phyloP scores from a whole-genome alignment of 768 basidiomycete genomes.

The Suillus weaverae region DNA sequence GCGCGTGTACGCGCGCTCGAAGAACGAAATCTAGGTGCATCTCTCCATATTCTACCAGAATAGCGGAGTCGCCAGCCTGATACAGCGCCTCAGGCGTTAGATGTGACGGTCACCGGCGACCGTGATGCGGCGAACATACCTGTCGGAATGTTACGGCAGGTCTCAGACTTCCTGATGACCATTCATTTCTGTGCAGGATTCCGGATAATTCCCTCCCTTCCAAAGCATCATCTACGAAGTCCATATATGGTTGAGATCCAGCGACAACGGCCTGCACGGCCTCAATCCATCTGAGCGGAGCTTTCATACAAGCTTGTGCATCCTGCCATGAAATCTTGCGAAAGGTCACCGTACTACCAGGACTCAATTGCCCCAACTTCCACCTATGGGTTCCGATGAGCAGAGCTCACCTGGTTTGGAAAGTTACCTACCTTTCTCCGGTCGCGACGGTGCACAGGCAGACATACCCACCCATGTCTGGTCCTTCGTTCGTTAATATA shows the following conservation, averaged over 20 bases:
- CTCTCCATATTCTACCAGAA: slow-evolving; percentile 62
- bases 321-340: slow-evolving; percentile 46
- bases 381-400: slow-evolving; percentile 43
- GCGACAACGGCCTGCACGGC: slow-evolving; percentile 17
- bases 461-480: slow-evolving; percentile 64
- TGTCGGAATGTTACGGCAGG: slow-evolving; percentile 53
- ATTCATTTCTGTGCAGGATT: slow-evolving; percentile 15
- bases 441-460: slow-evolving; percentile 54
- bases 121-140: slow-evolving; percentile 30
- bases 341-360: slow-evolving; percentile 57
- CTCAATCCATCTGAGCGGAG: slow-evolving; percentile 33
- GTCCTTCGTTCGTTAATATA: slow-evolving; percentile 60
- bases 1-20: slow-evolving; percentile 59
- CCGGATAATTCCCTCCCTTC: slow-evolving; percentile 1
- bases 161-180: slow-evolving; percentile 13
- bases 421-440: slow-evolving; percentile 45
- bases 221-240: background rate
- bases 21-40: slow-evolving; percentile 53
- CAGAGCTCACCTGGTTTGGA: background rate
- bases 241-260: background rate
- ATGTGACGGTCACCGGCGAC: background rate
- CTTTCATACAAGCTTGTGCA: slow-evolving; percentile 31
- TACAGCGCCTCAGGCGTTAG: background rate
- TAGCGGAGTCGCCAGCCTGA: slow-evolving; percentile 63
- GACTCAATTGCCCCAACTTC: slow-evolving; percentile 66